Conservation (phyloP, 1,284 basidiomycete species). For the Wallemia ichthyophaga region DNA sequence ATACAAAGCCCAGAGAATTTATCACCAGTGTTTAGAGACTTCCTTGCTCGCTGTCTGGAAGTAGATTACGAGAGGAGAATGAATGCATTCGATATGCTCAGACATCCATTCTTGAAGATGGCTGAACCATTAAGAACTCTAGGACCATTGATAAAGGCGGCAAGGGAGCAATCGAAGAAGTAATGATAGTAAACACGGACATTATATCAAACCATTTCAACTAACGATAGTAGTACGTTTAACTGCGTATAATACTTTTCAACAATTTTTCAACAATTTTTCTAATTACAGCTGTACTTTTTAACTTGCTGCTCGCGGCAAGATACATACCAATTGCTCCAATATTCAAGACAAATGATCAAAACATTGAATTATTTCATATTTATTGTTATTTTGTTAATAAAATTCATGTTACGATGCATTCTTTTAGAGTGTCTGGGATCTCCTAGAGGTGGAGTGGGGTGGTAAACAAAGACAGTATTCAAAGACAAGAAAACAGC, state of each 20-base stretch:
- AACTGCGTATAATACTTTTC: no score
- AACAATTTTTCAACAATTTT: no score
- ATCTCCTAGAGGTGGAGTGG: no score
- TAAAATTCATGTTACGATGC: no score
- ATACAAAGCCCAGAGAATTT: constrained; percentile 85
- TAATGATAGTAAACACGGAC: constrained; percentile 1
- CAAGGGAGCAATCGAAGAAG: constrained; percentile 26
- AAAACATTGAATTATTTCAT: no score
- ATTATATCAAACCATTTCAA: background rate
- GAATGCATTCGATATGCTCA: constrained; percentile 46
- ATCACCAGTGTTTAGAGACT: constrained; percentile 61
- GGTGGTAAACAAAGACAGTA: no score
- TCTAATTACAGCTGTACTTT: background rate
- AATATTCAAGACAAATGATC: no score
- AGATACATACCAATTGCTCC: background rate
- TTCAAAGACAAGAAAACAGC: no score
- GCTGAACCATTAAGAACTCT: constrained; percentile 62
- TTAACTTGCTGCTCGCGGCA: background rate
- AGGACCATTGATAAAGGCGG: constrained; percentile 73
- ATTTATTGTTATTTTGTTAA: background rate
- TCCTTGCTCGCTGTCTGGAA: constrained; percentile 62
- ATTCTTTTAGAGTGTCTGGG: no score
- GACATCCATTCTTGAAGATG: constrained; percentile 68
- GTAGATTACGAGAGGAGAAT: constrained; percentile 84
- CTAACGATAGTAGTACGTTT: no score